Conservation (phyloP, 1,284 basidiomycete species). For the Cystobasidium slooffiae region DNA sequence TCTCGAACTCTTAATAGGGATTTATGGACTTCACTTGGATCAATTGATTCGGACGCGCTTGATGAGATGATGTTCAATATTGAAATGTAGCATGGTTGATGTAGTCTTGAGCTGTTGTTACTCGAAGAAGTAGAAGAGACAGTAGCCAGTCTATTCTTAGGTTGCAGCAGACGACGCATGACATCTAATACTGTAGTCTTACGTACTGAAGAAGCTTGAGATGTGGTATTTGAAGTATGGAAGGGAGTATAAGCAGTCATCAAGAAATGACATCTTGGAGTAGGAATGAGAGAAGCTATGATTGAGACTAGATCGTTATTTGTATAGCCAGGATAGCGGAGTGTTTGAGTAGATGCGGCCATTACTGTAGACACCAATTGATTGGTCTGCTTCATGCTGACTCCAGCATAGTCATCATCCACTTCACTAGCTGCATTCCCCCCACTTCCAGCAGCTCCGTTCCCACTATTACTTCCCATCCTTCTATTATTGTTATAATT, state of each 20-base stretch:
- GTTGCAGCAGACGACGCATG: conserved; percentile 95
- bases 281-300: conserved; percentile 94
- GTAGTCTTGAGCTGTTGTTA: conserved; percentile 70
- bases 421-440: neutral
- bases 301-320: conserved; percentile 99
- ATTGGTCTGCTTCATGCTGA: conserved; percentile 40
- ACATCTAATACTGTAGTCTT: conserved; percentile 96
- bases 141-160: conserved; percentile 99
- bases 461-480: neutral
- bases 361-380: conserved; percentile 80
- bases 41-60: conserved; percentile 9
- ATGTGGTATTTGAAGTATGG: conserved; percentile 68
- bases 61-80: conserved; percentile 88
- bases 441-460: neutral
- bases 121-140: conserved; percentile 58
- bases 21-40: conserved; percentile 80
- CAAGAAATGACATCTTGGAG: conserved; percentile 97
- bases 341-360: conserved; percentile 94
- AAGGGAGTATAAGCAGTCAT: conserved; percentile 99
- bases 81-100: conserved; percentile 80
- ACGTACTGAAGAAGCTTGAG: conserved; percentile 74
- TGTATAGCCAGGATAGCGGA: conserved; percentile 99
- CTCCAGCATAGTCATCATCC: conserved; percentile 6
- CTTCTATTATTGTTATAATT: neutral
- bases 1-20: conserved; percentile 94